Evolutionary conservation across 139 green algal species (phyloP).

Genomic region (Chlamydomonas sphaeroides): DNA sequence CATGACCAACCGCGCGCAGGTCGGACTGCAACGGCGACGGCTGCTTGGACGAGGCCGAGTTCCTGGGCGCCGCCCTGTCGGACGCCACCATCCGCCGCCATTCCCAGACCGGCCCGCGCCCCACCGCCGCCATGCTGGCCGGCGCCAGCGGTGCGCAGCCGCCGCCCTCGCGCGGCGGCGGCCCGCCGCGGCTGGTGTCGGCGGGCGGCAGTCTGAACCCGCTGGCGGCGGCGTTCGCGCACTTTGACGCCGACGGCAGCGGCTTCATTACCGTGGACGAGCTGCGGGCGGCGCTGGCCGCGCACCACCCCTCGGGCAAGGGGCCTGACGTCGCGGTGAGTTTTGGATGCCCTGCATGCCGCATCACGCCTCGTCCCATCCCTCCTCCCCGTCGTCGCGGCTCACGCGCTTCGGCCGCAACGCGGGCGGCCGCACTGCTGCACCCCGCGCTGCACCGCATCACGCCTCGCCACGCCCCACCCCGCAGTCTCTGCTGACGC

Average conservation of each 20-base stretch:
- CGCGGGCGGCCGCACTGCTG: too few species aligned
- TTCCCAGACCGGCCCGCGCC: background rate
- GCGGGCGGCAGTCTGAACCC: background rate
- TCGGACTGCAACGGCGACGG: conserved; percentile 53
- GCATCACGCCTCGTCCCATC: too few species aligned
- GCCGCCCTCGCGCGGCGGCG: background rate
- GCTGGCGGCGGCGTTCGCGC: conserved; percentile 39
- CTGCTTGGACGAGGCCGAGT: conserved; percentile 74
- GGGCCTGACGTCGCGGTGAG: conserved; percentile 19
- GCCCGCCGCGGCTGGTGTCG: background rate
- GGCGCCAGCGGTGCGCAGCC: too few species aligned
- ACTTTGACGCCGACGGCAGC: conserved; percentile 57
- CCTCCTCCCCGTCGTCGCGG: too few species aligned
- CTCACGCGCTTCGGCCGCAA: too few species aligned
- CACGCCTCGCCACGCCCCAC: too few species aligned
- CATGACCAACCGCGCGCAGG: background rate
- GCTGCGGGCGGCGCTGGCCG: conserved; percentile 43
- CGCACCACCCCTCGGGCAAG: conserved; percentile 23
- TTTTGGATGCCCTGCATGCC: too few species aligned
- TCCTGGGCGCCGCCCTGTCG: conserved; percentile 81
- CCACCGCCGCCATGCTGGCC: too few species aligned
- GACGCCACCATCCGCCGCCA: conserved; percentile 8
- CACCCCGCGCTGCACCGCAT: too few species aligned
- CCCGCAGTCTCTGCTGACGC: too few species aligned
- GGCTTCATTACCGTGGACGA: conserved; percentile 60